These are phyloP conservation scores for Ustilago shanxiensis DNA, from an alignment of 1,284 basidiomycete genomes.

Conservation along the genomic window DNA sequence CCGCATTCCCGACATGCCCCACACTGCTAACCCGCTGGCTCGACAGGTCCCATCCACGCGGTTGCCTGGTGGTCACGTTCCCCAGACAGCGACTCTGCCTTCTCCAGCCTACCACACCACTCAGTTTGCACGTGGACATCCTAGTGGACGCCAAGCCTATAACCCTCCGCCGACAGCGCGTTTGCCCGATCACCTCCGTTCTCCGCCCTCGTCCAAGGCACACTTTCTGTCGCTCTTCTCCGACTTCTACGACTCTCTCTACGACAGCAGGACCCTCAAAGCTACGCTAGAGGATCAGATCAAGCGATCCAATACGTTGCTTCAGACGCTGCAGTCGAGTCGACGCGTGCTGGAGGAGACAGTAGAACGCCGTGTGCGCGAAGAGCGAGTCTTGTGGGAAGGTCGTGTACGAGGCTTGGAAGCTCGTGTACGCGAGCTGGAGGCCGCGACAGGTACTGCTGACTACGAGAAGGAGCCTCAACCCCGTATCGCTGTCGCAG, in stretches of 20 bases:
- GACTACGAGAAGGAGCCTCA: conserved; percentile 23
- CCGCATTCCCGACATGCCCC: conserved; percentile 46
- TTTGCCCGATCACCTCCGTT: conserved; percentile 56
- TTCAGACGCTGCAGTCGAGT: conserved; percentile 66
- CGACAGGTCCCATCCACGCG: conserved; percentile 36
- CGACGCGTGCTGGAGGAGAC: conserved; percentile 64
- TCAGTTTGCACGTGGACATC: conserved; percentile 45
- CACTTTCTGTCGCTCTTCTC: conserved; percentile 68
- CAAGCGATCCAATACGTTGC: conserved; percentile 63
- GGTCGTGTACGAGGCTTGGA: conserved; percentile 57
- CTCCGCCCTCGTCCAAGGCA: conserved; percentile 58
- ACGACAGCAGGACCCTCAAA: conserved; percentile 67
- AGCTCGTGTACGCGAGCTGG: conserved; percentile 51
- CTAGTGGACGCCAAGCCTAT: conserved; percentile 29
- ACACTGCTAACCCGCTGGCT: conserved; percentile 43
- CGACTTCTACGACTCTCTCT: conserved; percentile 66
- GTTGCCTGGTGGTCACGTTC: conserved; percentile 47
- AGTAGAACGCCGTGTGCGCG: conserved; percentile 59
- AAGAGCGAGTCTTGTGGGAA: conserved; percentile 62
- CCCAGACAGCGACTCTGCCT: conserved; percentile 61
- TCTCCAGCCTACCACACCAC: conserved; percentile 67
- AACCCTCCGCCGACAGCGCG: conserved; percentile 37
- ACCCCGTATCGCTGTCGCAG: conserved; percentile 9
- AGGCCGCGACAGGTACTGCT: conserved; percentile 36
- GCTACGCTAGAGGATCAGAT: conserved; percentile 68